These are phyloP conservation scores for Vitis labrusca DNA, from an alignment of 164 flowering plant species.

Conservation along the genomic window DNA sequence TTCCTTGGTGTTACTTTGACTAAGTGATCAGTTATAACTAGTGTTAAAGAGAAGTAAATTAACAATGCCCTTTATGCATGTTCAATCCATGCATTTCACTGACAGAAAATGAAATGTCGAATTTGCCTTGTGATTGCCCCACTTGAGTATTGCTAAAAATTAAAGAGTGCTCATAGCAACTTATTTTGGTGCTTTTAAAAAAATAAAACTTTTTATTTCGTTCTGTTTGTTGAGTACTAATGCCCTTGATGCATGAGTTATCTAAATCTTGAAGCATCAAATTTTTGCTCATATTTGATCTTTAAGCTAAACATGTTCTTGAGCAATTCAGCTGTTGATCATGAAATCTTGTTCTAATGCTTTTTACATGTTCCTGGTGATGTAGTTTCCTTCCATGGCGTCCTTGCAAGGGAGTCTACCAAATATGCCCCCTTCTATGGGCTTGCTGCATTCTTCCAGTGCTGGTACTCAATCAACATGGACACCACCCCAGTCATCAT, in stretches of 20 bases:
- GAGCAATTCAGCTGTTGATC: neutral
- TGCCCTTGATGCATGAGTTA: neutral
- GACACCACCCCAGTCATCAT: constrained; percentile 42
- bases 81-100: neutral
- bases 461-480: constrained; percentile 41
- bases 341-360: neutral
- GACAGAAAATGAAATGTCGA: neutral
- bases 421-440: constrained; percentile 33
- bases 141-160: neutral
- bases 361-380: constrained; percentile 11
- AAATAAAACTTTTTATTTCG: too few relatives aligned
- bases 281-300: neutral
- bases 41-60: too few relatives aligned
- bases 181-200: too few relatives aligned
- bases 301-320: neutral
- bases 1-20: neutral
- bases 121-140: neutral
- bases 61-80: neutral
- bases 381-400: constrained; percentile 70
- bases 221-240: too few relatives aligned
- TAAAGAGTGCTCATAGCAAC: too few relatives aligned
- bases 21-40: too few relatives aligned
- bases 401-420: constrained; percentile 60
- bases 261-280: neutral
- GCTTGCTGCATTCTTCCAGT: constrained; percentile 37